phyloP scores from a whole-genome alignment of 2,329 filamentous ascomycete species.

The Venturia pyrina region DNA sequence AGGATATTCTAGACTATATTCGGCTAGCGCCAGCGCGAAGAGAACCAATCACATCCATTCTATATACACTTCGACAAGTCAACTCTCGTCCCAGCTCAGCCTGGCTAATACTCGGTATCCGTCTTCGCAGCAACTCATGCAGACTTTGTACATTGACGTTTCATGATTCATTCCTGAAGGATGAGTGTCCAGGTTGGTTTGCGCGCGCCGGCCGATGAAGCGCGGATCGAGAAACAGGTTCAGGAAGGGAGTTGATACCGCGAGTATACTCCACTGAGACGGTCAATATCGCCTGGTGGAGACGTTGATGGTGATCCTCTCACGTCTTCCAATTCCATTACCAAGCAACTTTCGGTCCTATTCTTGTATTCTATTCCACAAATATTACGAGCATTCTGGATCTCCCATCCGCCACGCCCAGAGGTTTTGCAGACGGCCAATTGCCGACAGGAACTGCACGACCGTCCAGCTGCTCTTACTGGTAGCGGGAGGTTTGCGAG shows the following conservation, averaged over 20 bases:
- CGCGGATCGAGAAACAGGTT: no score
- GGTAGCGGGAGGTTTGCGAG: no score
- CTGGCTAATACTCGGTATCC: not conserved
- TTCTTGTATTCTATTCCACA: not conserved
- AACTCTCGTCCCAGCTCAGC: not conserved
- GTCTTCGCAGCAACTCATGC: not conserved
- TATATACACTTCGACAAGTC: not conserved
- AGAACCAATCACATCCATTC: not conserved
- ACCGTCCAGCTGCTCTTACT: no score
- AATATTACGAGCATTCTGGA: not conserved
- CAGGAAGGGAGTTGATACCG: no score
- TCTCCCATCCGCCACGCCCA: not conserved
- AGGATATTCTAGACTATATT: no score
- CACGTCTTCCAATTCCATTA: not conserved
- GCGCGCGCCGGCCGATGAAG: no score
- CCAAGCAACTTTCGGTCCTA: not conserved
- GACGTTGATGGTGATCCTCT: not conserved
- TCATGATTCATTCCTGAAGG: not conserved
- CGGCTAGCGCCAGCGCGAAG: not conserved
- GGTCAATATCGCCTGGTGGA: not conserved
- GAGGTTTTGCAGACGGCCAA: not conserved
- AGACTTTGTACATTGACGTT: not conserved
- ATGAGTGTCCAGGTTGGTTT: not conserved
- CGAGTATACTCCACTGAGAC: no score
- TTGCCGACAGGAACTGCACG: not conserved